Base-by-base conservation (phyloP, 2,329 filamentous ascomycete species). In the Eutypa lata region DNA sequence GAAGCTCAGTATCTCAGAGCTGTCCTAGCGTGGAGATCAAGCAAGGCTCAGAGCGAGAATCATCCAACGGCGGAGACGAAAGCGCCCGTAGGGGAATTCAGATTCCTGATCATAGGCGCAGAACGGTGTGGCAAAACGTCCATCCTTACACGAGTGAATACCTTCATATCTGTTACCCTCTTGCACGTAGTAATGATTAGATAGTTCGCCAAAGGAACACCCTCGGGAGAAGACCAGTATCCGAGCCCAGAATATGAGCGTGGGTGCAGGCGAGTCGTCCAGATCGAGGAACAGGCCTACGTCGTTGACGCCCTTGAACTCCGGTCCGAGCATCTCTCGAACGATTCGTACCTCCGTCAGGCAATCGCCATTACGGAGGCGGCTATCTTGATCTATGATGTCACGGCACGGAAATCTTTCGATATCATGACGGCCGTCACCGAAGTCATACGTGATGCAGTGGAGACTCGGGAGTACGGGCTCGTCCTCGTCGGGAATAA, bases 121-220 rank as follows among this genome's bases (percentile, higher is more conserved):
- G 67, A 69, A 31, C 69, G 70, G 0, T 68, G 67, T 43, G 73
- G 73, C n/a, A 76, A 76, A 59, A 74, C 73, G 8, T 66, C 71
- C 4, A 61, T 75, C 7, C 53, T 75, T 13, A 71, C 69, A 5
- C 67, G 67, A 57, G 73, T 74, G 60, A 57, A 53, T 43, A 47
- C 11, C 18, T 45, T 14, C 11, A 45, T 3, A 22, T 38, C 13
- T 35, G 40, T 8, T 35, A 16, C 51, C 18, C 40, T 5, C 3
- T 45, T 48, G 50, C 54, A 48, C 13, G 46, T 51, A 44, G 47
- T 16, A 43, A 47, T 37, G 16, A 3, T 6, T 45, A 42, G 16
- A 22, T 38, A 74, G 71, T 69, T 74, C 54, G 67, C 65, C 48
- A 52, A 65, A 22, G 66, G 60, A 18, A 57, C 57, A 31, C 68